Evolutionary conservation across 2,329 filamentous ascomycete genomes (phyloP), one percentile per base, ranked within the genome.

Genomic region (Cercospora beticola): DNA sequence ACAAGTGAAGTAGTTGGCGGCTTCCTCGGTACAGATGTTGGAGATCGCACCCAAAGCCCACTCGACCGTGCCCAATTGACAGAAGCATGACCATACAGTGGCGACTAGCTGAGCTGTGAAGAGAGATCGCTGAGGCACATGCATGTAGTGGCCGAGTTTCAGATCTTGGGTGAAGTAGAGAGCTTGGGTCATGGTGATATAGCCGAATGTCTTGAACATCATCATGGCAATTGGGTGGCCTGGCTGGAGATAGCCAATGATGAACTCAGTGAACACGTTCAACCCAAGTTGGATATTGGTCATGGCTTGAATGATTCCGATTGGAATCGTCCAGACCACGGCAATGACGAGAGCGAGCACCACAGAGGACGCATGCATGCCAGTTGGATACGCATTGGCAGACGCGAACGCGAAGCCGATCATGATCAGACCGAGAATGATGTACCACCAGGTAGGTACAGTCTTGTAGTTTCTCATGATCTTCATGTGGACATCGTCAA

Each of bases 231-330:
- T 72, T 3, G 77, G 76, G 67, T 79, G 81, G 8, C 72, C 72
- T 0, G 71, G 72, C 16, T 70, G 67, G 7, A 71, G 28, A 46
- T 73, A 74, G 28, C 72, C 71, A 26, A 73, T 69, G 40, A 74
- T 70, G 61, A 73, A 69, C 43, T 72, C 71, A 4, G 71, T 71
- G 63, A 75, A 72, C 21, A 76, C 74, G 40, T 76, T 75, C 33
- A 76, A 54, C 23, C 71, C 70, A 5, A 74, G 68, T 31, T 72
- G 68, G 21, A 74, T 74, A 78, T 95, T 96, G 16, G 93, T 96
- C 73, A 96, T 92, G 23, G 92, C 93, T 90, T 94, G 95, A 75
- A 97, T 91, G 76, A 96, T 96, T 71, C 93, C 92, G 71, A 95
- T 94, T 7, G 93, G 93, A 70, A 97, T 93, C 80, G 95, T 96